These are phyloP conservation scores for Sanghuangporus baumii DNA, from an alignment of 1,284 basidiomycete species.

Conservation along the genomic window DNA sequence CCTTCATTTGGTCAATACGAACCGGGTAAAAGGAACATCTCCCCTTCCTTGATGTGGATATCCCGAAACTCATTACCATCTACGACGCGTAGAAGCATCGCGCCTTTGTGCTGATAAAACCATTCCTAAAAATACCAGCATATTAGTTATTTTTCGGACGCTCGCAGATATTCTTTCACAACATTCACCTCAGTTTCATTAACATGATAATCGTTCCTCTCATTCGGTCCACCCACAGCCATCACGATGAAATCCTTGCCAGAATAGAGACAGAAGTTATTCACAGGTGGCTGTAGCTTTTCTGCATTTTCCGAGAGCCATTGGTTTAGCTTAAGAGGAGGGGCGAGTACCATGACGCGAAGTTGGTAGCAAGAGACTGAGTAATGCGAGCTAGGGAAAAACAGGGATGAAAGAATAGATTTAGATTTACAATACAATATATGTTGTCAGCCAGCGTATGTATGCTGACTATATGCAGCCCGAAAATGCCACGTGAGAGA, in stretches of 20 bases:
- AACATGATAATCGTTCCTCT: conserved; percentile 87
- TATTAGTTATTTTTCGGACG: conserved; percentile 71
- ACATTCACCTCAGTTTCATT: conserved; percentile 79
- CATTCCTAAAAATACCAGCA: conserved; percentile 59
- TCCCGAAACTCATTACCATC: conserved; percentile 86
- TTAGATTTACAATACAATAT: background rate
- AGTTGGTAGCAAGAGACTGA: background rate
- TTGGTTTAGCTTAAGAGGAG: conserved; percentile 79
- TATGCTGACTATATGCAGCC: background rate
- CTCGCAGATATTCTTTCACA: conserved; percentile 81
- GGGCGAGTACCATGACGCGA: conserved; percentile 31
- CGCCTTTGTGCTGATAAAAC: conserved; percentile 94
- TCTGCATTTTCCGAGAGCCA: conserved; percentile 81
- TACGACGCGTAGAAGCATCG: conserved; percentile 84
- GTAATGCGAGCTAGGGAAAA: background rate
- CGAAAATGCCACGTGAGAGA: background rate
- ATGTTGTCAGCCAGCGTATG: background rate
- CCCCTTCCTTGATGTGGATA: conserved; percentile 87
- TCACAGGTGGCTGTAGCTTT: conserved; percentile 83
- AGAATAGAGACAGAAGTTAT: conserved; percentile 85
- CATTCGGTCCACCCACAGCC: conserved; percentile 91
- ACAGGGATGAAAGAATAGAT: background rate
- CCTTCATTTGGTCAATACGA: conserved; percentile 21
- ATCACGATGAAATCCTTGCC: conserved; percentile 86
- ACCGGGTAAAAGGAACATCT: conserved; percentile 95